Evolutionary conservation across 192 early-diverging fungal species (phyloP).

Genomic region (Coemansia reversa): DNA sequence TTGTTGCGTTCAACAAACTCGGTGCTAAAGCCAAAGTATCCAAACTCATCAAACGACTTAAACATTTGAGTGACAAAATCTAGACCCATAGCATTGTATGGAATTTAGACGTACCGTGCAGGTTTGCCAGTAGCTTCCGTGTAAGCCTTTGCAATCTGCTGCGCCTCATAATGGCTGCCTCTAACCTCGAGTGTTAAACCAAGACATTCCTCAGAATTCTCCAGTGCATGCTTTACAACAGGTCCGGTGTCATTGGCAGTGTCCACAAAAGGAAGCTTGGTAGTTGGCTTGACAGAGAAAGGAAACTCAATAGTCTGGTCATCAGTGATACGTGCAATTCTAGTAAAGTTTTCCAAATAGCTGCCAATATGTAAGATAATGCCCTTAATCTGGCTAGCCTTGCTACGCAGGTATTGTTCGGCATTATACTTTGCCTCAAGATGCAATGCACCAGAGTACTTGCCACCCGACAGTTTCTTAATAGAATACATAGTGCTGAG

Average conservation of each 20-base stretch:
- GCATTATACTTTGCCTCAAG: constrained; percentile 38
- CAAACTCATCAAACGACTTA: constrained; percentile 31
- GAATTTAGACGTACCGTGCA: constrained; percentile 31
- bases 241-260: constrained; percentile 31
- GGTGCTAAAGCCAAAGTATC: constrained; percentile 23
- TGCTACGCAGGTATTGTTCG: constrained; percentile 34
- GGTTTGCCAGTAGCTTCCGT: constrained; percentile 40
- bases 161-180: constrained; percentile 29
- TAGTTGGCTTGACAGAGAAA: constrained; percentile 12
- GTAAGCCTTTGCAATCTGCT: constrained; percentile 34
- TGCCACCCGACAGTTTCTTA: constrained; percentile 24
- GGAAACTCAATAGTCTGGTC: constrained; percentile 31
- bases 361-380: constrained; percentile 22
- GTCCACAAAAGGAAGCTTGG: constrained; percentile 33
- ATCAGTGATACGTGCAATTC: constrained; percentile 33
- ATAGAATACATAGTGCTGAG: constrained; percentile 30
- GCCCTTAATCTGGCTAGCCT: constrained; percentile 16
- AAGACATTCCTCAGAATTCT: constrained; percentile 27
- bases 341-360: constrained; percentile 42
- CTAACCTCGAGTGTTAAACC: constrained; percentile 15
- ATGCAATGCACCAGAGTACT: constrained; percentile 21
- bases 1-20: constrained; percentile 31
- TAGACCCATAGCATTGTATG: constrained; percentile 1
- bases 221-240: constrained; percentile 33
- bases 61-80: constrained; percentile 24